Conservation (phyloP, 148 eudicot species). For the Chenopodium suecicum region DNA sequence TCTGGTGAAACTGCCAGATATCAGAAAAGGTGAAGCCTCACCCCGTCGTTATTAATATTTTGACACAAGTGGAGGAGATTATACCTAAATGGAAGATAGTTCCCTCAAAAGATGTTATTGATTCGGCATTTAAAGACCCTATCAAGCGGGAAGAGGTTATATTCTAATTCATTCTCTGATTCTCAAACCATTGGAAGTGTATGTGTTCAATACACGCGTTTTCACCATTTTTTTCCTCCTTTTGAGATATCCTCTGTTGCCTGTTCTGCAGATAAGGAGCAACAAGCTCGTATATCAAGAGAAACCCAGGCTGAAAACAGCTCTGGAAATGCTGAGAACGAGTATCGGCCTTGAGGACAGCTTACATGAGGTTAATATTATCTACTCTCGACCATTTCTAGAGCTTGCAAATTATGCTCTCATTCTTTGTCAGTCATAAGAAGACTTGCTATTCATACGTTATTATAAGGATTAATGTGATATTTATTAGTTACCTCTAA, state of each 20-base stretch:
- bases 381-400: background rate
- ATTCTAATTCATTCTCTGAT: background rate
- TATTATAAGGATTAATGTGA: background rate
- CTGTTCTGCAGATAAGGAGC: slow-evolving; percentile 56
- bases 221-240: background rate
- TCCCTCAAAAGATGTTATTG: slow-evolving; percentile 87
- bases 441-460: background rate
- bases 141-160: slow-evolving; percentile 82
- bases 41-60: slow-evolving; percentile 64
- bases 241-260: background rate
- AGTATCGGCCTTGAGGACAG: slow-evolving; percentile 83
- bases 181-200: background rate
- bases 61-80: slow-evolving; percentile 83
- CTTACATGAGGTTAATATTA: slow-evolving; percentile 57
- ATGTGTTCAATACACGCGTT: background rate
- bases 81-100: slow-evolving; percentile 99
- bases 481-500: background rate
- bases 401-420: background rate
- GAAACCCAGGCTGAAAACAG: slow-evolving; percentile 94
- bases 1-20: slow-evolving; percentile 46
- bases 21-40: slow-evolving; percentile 99
- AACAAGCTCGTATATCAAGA: slow-evolving; percentile 86
- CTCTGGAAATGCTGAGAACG: slow-evolving; percentile 95
- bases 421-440: background rate
- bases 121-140: slow-evolving; percentile 91